Conservation (phyloP, 2,329 filamentous ascomycete genomes). For the Tolypocladium capitatum region DNA sequence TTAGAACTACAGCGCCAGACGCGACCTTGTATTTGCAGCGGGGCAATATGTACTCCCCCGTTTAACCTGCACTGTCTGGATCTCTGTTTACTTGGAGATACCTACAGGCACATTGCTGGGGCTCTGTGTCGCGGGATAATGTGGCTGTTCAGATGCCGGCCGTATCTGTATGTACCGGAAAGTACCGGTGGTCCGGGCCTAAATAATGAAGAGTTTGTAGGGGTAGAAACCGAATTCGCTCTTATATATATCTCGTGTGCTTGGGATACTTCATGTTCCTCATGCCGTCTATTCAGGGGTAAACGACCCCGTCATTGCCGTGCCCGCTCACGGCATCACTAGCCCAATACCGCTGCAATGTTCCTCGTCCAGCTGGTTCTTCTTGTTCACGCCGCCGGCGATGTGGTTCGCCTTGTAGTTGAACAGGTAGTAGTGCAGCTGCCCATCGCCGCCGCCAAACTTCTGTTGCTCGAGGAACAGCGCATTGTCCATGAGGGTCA, state of each 20-base stretch:
- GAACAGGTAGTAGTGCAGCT: slow-evolving; percentile 94
- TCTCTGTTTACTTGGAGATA: too few species aligned
- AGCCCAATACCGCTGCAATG: slow-evolving; percentile 78
- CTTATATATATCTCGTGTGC: not conserved
- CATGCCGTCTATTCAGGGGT: not conserved
- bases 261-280: not conserved
- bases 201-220: too few species aligned
- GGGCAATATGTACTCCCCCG: too few species aligned
- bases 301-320: not conserved
- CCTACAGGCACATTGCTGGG: too few species aligned
- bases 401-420: slow-evolving; percentile 89
- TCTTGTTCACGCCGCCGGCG: slow-evolving; percentile 67
- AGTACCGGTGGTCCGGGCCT: too few species aligned
- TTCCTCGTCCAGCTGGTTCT: slow-evolving; percentile 64
- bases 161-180: too few species aligned
- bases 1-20: too few species aligned
- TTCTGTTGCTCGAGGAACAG: slow-evolving; percentile 90
- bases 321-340: slow-evolving; percentile 48
- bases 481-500: slow-evolving; percentile 86
- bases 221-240: too few species aligned
- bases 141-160: too few species aligned
- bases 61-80: too few species aligned
- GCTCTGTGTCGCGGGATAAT: too few species aligned
- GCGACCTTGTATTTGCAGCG: too few species aligned
- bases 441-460: slow-evolving; percentile 87